Base-by-base conservation (phyloP, 768 basidiomycete species). In the Lepiota venenata region DNA sequence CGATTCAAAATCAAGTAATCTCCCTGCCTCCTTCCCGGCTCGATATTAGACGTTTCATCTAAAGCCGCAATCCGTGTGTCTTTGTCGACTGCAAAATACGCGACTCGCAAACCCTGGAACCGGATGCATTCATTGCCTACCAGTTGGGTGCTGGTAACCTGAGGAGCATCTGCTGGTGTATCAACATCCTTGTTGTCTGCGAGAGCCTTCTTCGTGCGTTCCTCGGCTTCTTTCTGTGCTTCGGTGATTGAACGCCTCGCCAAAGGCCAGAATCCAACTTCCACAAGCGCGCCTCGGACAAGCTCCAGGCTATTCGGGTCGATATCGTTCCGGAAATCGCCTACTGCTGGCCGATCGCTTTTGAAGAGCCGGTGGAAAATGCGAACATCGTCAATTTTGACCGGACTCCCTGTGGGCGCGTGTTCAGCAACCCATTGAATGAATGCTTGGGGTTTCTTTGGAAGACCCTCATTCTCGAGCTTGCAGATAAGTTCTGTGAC, bases 401-500 rank as follows among this genome's bases (percentile, higher is more conserved):
- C 88, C 14, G 95, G 93, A 60, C 88, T 91, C 6, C 86, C 84
- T 1, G 88, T 86, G 18, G 82, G 71, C 6, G 76, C 69, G 66
- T 94, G 89, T 64, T 91, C 87, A 21, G 91, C 93, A 12, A 99
- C 92, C 96, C 96, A 99, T 64, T 98, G 96, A 62, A 98, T 93
- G 70, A 84, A 98, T 27, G 93, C 84, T 66, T 96, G 98, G 11
- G 91, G 89, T 69, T 96, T 98, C 69, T 81, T 84, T 14, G 72
- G 63, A 14, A 74, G 63, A 9, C 80, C 82, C 37, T 77, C 79
- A 55, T 91, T 83, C 67, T 98, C 94, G 29, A 93, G 71, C 49
- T 76, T 79, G 68, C 88, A 91, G 47, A 88, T 68, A 49, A 99
- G 80, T 68, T 96, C 93, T 3, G 76, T 76, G 5, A 97, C 87